Base-by-base conservation (phyloP, 148 eudicot genomes). In the Nepenthes gracilis region DNA sequence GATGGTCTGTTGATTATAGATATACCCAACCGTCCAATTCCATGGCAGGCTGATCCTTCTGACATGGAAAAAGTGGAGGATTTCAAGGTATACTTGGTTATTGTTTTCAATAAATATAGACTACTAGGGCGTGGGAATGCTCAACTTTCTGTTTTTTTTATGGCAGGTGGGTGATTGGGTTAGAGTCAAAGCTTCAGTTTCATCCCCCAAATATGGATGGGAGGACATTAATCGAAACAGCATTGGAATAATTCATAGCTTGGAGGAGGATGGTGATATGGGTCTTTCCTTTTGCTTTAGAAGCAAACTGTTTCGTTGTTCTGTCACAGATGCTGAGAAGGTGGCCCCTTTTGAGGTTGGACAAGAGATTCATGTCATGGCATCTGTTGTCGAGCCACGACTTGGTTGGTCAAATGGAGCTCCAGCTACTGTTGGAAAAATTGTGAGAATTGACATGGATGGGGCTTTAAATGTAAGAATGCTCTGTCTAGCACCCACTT, bases 151-250 rank as follows among this genome's bases (percentile, higher is more conserved):
- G 52, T 15, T 57, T 36, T 52, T 35, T 6, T 72, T 6, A 49
- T 49, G 56, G 59, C 82, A 93, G 99, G 99, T 93, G 52, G 83
- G 89, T 43, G 92, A 93, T 67, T 93, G 99, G 99, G 92, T 89
- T 57, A 79, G 85, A 75, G 88, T 93, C 35, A 93, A 89, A 75
- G 80, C 96, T 61, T 84, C 99, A 4, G 99, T 93, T 34, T 79
- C 99, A 49, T 89, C 99, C 64, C 99, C 99, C n/a, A 93, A 89
- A 69, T 93, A 89, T 71, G 99, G 99, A 58, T 93, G 99, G 99
- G 99, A 93, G 65, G 97, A 93, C 67, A 79, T 89, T 61, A 80
- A 81, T 51, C 80, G 83, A 70, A 84, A 84, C 66, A 86, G 99
- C 72, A 80, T 93, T 61, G 99, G 99, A 60, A 66, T 93, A 57